phyloP scores from a whole-genome alignment of 129 eudicot genomes.

The Chrysanthemum lavandulifolium region DNA sequence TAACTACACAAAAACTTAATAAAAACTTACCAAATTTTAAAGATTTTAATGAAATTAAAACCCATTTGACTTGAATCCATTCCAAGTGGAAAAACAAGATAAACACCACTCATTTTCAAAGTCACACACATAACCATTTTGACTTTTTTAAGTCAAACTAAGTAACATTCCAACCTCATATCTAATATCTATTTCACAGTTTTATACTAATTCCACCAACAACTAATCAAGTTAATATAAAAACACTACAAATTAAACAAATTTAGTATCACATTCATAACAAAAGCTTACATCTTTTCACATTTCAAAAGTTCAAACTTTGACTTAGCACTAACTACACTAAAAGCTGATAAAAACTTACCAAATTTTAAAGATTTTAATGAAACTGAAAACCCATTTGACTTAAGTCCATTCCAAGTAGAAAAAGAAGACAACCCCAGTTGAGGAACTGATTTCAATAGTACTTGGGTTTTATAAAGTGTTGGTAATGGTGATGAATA shows the following conservation, averaged over 20 bases:
- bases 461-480: conserved; percentile 25
- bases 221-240: too few relatives aligned
- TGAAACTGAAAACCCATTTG: conserved; percentile 40
- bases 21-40: too few relatives aligned
- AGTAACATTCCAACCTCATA: too few relatives aligned
- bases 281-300: neutral
- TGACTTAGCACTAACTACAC: neutral
- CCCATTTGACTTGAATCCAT: too few relatives aligned
- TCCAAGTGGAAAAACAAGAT: too few relatives aligned
- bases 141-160: too few relatives aligned
- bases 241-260: neutral
- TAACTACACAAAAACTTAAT: too few relatives aligned
- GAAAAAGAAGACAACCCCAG: conserved; percentile 42
- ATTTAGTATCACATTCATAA: neutral
- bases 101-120: too few relatives aligned
- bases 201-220: too few relatives aligned
- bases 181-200: neutral
- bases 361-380: conserved; percentile 41
- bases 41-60: too few relatives aligned
- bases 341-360: conserved; percentile 15
- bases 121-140: too few relatives aligned
- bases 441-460: conserved; percentile 24
- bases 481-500: conserved; percentile 29
- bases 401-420: conserved; percentile 65
- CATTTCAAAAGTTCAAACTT: neutral